Percentiles rank a stretch among this genome's conserved stretches.
These are phyloP conservation scores for Thielaviopsis ethacetica DNA, from an alignment of 2,329 filamentous ascomycete species.

Conservation along the genomic window DNA sequence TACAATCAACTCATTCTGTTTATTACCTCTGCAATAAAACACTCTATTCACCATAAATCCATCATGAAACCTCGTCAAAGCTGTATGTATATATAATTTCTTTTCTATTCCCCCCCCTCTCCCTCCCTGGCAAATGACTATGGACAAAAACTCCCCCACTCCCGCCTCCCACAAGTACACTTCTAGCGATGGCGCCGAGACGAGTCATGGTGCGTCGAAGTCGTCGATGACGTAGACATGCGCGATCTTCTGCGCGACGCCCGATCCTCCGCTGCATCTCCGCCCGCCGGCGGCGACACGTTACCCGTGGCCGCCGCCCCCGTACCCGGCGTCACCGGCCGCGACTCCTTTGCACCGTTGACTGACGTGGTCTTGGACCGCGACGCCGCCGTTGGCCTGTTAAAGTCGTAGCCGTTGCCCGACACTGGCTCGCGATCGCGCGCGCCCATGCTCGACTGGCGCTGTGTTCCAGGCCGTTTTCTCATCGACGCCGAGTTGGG, in stretches of 20 bases:
- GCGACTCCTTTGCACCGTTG: not conserved
- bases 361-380: conserved; percentile 5
- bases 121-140: not conserved
- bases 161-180: not conserved
- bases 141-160: not conserved
- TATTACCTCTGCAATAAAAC: not conserved
- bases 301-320: not conserved
- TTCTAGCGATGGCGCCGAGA: conserved; percentile 9
- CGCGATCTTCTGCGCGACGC: conserved; percentile 3
- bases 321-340: conserved; percentile 6
- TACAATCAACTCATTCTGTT: not conserved
- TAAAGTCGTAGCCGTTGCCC: not conserved
- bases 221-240: not conserved
- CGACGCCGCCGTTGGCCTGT: not conserved
- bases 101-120: not conserved
- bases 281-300: conserved; percentile 2
- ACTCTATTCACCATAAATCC: not conserved
- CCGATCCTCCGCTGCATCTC: conserved; percentile 3
- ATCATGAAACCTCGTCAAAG: not conserved
- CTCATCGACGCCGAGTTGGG: conserved; percentile 7
- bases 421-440: conserved; percentile 4
- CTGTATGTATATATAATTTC: conserved; percentile 1
- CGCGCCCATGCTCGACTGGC: conserved; percentile 9
- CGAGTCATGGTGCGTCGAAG: conserved; percentile 4
- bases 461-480: conserved; percentile 1